phyloP scores from a whole-genome alignment of 306 rosid genomes.

The Begonia peltatifolia region DNA sequence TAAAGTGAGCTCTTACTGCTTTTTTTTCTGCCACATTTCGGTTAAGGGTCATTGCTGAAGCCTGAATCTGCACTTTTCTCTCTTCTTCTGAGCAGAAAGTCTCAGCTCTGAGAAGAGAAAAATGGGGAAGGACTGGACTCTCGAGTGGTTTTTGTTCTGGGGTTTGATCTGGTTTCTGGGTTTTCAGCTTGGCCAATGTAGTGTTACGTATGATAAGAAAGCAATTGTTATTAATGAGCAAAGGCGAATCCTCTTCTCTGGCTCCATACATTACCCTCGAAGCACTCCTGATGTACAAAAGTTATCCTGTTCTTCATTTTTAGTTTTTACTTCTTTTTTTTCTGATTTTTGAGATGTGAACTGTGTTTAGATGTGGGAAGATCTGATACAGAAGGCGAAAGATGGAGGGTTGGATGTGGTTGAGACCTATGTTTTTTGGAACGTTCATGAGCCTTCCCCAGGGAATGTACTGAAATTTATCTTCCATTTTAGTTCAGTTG shows the following conservation, averaged over 20 bases:
- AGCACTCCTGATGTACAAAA: constrained; percentile 75
- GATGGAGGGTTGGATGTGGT: constrained; percentile 88
- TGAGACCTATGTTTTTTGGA: constrained; percentile 96
- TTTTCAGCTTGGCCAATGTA: constrained; percentile 27
- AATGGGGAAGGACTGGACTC: constrained; percentile 48
- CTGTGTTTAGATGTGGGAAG: constrained; percentile 84
- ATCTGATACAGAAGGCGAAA: constrained; percentile 89
- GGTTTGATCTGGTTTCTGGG: constrained; percentile 19
- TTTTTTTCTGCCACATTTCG: constrained; percentile 8
- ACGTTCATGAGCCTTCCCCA: constrained; percentile 89
- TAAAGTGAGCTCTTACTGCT: constrained; percentile 16
- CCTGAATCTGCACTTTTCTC: constrained; percentile 1
- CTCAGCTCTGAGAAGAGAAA: neutral
- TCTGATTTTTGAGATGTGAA: constrained; percentile 4
- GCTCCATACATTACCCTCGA: constrained; percentile 96
- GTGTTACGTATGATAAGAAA: constrained; percentile 72
- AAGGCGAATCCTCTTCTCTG: constrained; percentile 83
- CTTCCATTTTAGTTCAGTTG: neutral
- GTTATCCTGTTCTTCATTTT: no score
- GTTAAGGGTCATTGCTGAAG: neutral
- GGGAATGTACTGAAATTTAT: constrained; percentile 55
- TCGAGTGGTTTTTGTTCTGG: constrained; percentile 28
- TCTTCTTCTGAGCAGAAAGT: constrained; percentile 1
- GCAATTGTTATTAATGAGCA: constrained; percentile 78
- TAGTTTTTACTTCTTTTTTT: constrained; percentile 3